A percentile compares a stretch with the other conserved stretches of the same genome.
These are phyloP conservation scores for Colletotrichum salicis DNA, from an alignment of 2,329 filamentous ascomycete species.

Conservation along the genomic window DNA sequence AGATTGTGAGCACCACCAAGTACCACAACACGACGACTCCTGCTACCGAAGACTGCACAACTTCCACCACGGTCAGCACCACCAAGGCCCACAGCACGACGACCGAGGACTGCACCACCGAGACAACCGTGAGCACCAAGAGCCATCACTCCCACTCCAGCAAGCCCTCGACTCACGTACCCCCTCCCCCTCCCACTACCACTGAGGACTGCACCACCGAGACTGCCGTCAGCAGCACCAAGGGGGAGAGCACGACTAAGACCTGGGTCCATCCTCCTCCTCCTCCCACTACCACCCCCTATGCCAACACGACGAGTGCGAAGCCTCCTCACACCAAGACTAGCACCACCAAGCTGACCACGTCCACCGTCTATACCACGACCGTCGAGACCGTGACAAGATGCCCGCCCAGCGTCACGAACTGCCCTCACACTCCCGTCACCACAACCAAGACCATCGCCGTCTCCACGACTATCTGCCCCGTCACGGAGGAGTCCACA, in stretches of 20 bases:
- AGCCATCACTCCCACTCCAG: not conserved
- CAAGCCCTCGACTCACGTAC: slow-evolving; percentile 23
- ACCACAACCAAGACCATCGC: slow-evolving; percentile 52
- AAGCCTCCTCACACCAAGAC: slow-evolving; percentile 12
- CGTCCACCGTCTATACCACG: slow-evolving; percentile 53
- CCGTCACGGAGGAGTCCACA: slow-evolving; percentile 10
- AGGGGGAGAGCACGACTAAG: not conserved
- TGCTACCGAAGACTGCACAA: not conserved
- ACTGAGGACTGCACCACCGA: not conserved
- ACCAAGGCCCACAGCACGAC: not conserved
- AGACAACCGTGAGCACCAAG: not conserved
- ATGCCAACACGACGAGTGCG: slow-evolving; percentile 7
- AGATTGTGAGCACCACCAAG: not conserved
- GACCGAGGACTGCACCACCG: not conserved
- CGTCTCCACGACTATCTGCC: slow-evolving; percentile 54
- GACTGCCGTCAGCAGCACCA: not conserved
- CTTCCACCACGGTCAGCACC: not conserved
- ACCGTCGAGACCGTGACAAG: slow-evolving; percentile 60
- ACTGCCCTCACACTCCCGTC: slow-evolving; percentile 38
- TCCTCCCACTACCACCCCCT: slow-evolving; percentile 1
- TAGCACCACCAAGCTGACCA: slow-evolving; percentile 36
- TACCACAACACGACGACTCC: slow-evolving; percentile 1
- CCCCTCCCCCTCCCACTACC: not conserved
- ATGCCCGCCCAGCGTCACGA: slow-evolving; percentile 33
- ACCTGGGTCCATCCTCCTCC: slow-evolving; percentile 18